Evolutionary conservation across 768 basidiomycete genomes (phyloP), one percentile per base, ranked within the genome.

Genomic region (Kondoa malvinella): DNA sequence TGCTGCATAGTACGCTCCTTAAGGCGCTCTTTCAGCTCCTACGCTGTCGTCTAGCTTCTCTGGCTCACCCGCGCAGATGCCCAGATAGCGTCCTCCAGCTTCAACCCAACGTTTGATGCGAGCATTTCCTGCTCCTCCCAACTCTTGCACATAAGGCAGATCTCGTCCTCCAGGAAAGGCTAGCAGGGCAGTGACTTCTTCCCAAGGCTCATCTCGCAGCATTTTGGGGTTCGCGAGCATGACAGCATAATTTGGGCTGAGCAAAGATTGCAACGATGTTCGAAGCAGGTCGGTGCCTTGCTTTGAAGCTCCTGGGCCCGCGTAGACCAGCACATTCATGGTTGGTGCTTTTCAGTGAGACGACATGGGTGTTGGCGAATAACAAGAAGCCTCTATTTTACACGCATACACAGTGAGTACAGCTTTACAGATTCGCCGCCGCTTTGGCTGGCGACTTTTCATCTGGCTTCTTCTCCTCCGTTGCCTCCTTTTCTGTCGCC

Each of bases 261-360:
- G 83, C 31, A 87, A 72, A 1, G 80, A 74, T 32, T 81, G 80
- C 21, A 91, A 81, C 0, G 78, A 76, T 2, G 78, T 68, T 29
- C 84, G 70, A 4, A 82, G 76, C 71, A 81, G 74, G 66, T 78
- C 72, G 56, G 82, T 76, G 8, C 80, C 81, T 33, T 80, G 75
- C 56, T 80, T 79, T 12, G 82, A 76, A 4, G 83, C 80, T 69
- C 87, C 85, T 50, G 84, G 81, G 2, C 84, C 86, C 64, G 82
- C 76, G 76, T 87, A 87, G 65, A 88, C 80, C 67, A 88, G 82
- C n/a, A 89, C 85, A 77, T 88, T 83, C 85, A 88, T 87, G 17
- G 34, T 25, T 57, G 21, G 21, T 50, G 8, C 40, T 21, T 8
- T 8, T 50, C 21, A 8, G 12, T 8, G 40, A 50, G 40, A 50